Base-by-base conservation (phyloP, 495 filamentous ascomycete species). In the Lasiosphaeris hirsuta region DNA sequence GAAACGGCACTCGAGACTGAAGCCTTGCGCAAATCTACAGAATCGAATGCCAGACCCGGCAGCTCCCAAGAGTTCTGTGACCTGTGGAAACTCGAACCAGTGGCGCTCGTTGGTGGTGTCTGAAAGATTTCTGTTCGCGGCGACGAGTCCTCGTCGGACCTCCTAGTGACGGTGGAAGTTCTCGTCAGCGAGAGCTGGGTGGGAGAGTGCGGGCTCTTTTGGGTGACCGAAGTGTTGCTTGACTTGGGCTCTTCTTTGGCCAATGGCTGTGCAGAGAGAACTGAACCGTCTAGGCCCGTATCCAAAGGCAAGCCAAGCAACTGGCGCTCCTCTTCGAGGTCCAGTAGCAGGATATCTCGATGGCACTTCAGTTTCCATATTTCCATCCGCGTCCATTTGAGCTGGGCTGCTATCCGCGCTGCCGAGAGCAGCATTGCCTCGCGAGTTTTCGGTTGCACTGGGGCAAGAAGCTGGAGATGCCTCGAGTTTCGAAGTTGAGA, bases 321-420 rank as follows among this genome's bases (percentile, higher is more conserved):
- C 39, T 76, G 72, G 30, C 72, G 71, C 47, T 96, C 90, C 54
- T 96, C 90, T 56, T 90, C 87, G 39, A 97, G 75, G 66, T 97
- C 94, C 71, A 90, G 74, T 0, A 82, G 76, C 10, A 97, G 79
- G 53, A 99, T 89, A 65, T 96, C 92, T 50, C 86, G 86, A 70
- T 97, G 91, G 59, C 92, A 97, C 67, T 83, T 92, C 57, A 92
- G 80, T 23, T 86, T 90, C 91, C 90, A 97, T 10, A 96, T 93
- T 59, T 96, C 92, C 69, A 92, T 90, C 57, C 94, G 79, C 15
- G 87, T 84, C 93, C 92, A 97, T 67, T 95, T 93, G 38, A 97
- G 75, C 63, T 94, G 92, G 6, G 92, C 92, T 19, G 92, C 84
- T 74, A 96, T 86, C 10, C 87, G 83, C 3, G 86, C 92, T 11